Evolutionary conservation across 1,284 basidiomycete species (phyloP).

Genomic region (Veloboletus limbatus): DNA sequence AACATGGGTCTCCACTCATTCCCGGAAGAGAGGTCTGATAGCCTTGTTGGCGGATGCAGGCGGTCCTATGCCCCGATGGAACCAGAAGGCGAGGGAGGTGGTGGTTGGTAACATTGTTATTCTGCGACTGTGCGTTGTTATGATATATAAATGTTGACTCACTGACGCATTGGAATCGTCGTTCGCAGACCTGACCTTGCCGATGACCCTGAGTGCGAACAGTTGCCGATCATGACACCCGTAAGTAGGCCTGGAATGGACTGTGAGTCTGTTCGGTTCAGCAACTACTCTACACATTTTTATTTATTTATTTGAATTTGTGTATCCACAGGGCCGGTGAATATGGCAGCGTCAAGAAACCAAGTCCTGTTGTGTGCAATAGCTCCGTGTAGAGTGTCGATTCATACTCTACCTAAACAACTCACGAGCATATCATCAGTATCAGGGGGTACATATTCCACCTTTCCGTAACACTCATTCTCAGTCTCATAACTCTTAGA

Average conservation of each 20-base stretch:
- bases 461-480: slow-evolving; percentile 3
- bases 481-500: slow-evolving; percentile 17
- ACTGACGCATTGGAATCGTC: slow-evolving; percentile 2
- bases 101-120: slow-evolving; percentile 49
- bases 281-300: slow-evolving; percentile 2
- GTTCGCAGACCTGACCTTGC: slow-evolving; percentile 49
- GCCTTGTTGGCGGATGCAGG: slow-evolving; percentile 45
- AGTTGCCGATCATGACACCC: slow-evolving; percentile 43
- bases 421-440: slow-evolving; percentile 17
- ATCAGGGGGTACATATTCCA: slow-evolving; percentile 20
- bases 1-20: slow-evolving; percentile 18
- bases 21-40: slow-evolving; percentile 33
- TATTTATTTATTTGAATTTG: slow-evolving; percentile 1
- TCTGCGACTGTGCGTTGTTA: slow-evolving; percentile 49
- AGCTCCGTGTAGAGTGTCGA: slow-evolving; percentile 43
- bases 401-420: slow-evolving; percentile 49
- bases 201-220: slow-evolving; percentile 52
- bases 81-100: slow-evolving; percentile 39
- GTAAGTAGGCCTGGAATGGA: slow-evolving; percentile 44
- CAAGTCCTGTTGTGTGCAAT: slow-evolving; percentile 49
- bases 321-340: slow-evolving; percentile 45
- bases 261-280: slow-evolving; percentile 36
- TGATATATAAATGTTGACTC: background rate
- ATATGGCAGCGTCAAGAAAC: slow-evolving; percentile 55
- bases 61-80: slow-evolving; percentile 37